Evolutionary conservation across 1,284 basidiomycete species (phyloP).

Genomic region (Veloboletus limbatus): DNA sequence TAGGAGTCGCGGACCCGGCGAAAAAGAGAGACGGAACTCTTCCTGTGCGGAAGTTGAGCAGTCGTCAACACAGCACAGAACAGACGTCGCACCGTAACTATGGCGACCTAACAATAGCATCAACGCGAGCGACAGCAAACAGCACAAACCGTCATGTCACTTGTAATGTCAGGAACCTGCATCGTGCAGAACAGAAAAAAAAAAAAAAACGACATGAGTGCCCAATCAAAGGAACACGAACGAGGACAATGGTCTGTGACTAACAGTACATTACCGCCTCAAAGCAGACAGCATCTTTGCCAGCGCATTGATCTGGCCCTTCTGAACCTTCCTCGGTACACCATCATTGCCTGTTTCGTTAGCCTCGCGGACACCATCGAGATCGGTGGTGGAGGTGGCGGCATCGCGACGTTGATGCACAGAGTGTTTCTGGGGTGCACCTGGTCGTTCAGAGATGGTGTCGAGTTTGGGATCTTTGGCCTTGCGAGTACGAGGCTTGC

Average conservation of each 20-base stretch:
- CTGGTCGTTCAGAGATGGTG: conserved; percentile 69
- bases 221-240: conserved; percentile 12
- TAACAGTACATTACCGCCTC: conserved; percentile 50
- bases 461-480: conserved; percentile 62
- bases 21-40: conserved; percentile 3
- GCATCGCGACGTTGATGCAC: conserved; percentile 48
- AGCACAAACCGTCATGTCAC: conserved; percentile 26
- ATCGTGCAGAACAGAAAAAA: too few species aligned
- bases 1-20: conserved; percentile 30
- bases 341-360: conserved; percentile 40
- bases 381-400: conserved; percentile 67
- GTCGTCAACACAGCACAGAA: conserved; percentile 29
- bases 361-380: conserved; percentile 36
- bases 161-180: conserved; percentile 32
- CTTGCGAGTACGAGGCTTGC: conserved; percentile 65
- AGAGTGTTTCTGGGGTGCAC: conserved; percentile 22
- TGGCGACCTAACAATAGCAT: conserved; percentile 54
- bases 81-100: conserved; percentile 46
- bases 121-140: conserved; percentile 32
- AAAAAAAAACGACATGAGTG: conserved; percentile 23
- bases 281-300: conserved; percentile 81
- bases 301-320: conserved; percentile 77
- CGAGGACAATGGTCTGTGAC: conserved; percentile 16
- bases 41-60: conserved; percentile 23
- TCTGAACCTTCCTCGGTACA: conserved; percentile 73